phyloP scores from a whole-genome alignment of 225 moss, liverwort and hornwort genomes.

The Neckera pumila region DNA sequence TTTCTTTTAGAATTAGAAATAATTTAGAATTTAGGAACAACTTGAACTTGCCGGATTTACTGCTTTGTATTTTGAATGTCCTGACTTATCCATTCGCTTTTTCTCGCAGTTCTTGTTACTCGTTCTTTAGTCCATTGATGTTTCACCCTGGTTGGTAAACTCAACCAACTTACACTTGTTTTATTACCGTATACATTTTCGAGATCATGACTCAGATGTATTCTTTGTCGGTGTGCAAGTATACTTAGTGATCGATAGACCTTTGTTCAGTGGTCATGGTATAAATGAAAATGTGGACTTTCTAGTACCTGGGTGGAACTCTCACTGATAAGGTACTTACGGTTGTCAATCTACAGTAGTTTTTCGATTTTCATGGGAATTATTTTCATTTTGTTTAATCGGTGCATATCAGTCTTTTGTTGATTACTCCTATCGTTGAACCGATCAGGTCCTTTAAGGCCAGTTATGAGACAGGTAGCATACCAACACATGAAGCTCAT shows the following conservation, averaged over 20 bases:
- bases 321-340: too few species aligned
- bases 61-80: background rate
- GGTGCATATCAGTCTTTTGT: background rate
- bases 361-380: background rate
- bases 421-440: too few species aligned
- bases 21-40: background rate
- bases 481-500: background rate
- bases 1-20: background rate
- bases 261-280: background rate
- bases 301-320: background rate
- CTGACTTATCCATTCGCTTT: background rate
- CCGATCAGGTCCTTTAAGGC: background rate
- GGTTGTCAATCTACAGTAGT: background rate
- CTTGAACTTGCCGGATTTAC: background rate
- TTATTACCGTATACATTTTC: background rate
- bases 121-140: background rate
- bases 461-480: background rate
- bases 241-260: background rate
- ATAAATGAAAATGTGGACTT: background rate
- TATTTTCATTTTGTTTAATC: background rate
- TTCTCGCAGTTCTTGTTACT: background rate
- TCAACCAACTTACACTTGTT: background rate
- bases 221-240: background rate
- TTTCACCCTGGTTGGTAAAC: background rate
- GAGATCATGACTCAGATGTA: background rate